Evolutionary conservation across 1,284 basidiomycete genomes (phyloP), one percentile per base, ranked within the genome.

Genomic region (Neolentinus lepideus): DNA sequence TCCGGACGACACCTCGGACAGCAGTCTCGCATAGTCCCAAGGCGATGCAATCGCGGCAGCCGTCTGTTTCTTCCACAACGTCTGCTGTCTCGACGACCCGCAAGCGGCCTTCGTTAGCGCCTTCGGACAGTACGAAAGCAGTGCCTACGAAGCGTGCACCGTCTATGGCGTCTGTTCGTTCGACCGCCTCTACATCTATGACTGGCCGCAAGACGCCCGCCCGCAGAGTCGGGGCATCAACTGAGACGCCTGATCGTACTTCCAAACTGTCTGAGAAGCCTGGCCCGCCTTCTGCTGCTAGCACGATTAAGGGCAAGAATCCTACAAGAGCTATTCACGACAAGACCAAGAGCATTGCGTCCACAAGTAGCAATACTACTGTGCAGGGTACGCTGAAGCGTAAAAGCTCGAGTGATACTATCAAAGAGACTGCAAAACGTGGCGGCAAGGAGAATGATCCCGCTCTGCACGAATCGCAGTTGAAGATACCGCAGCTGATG

Each of bases 401-500:
- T 21, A 73, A 72, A 60, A 64, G 60, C 51, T 74, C 72, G 0
- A 60, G 67, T 0, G 74, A 75, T 54, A 73, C 73, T 0, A 68
- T 74, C 54, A 72, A 66, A 2, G 70, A 68, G 24, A 61, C 66
- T 1, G 58, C 56, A 1, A 21, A 43, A n/a, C 12, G 12, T 43
- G 38, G 8, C 16, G 38, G 38, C 4, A 43, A 43, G 38, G 8
- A 43, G 38, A 43, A 43, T n/a, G 38, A 16, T 6, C 6, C 12
- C 8, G 16, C 16, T 43, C 38, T 43, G 22, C 47, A 4, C 25
- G 47, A 50, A 26, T 52, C 51, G 16, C 21, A 24, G 24, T 31
- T 19, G 43, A 29, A 14, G 16, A 19, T 43, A 25, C 38, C 35
- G 12, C 29, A 14, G 45, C 6, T 19, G 45, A 8, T 25, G 9